These are phyloP conservation scores for Globisporangium apiculatum DNA, from an alignment of 352 stramenopile species.

Conservation along the genomic window DNA sequence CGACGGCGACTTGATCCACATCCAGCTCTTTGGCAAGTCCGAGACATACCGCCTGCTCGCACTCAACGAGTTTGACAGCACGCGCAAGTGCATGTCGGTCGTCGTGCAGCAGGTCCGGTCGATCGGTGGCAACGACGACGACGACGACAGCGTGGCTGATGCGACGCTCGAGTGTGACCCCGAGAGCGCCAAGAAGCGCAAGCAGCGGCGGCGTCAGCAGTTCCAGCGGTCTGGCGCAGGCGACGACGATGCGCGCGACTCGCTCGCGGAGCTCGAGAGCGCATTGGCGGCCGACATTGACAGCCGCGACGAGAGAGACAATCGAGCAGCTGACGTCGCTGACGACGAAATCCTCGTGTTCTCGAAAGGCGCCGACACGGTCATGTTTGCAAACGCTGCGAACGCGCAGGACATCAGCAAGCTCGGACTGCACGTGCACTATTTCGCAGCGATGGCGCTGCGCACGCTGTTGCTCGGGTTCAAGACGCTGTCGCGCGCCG, in stretches of 20 bases:
- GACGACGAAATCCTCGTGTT: slow-evolving; percentile 67
- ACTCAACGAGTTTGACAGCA: slow-evolving; percentile 85
- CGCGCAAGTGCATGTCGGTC: slow-evolving; percentile 82
- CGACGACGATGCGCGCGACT: slow-evolving; percentile 17
- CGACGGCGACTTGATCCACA: slow-evolving; percentile 67
- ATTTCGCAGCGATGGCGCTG: slow-evolving; percentile 84
- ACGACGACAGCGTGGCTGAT: not conserved
- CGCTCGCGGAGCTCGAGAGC: slow-evolving; percentile 21
- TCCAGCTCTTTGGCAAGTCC: slow-evolving; percentile 65
- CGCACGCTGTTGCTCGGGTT: slow-evolving; percentile 82
- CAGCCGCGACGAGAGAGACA: slow-evolving; percentile 9
- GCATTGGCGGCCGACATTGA: slow-evolving; percentile 17
- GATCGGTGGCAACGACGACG: slow-evolving; percentile 5
- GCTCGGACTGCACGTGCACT: slow-evolving; percentile 73
- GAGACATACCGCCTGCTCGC: slow-evolving; percentile 74
- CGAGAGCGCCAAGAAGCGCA: slow-evolving; percentile 4
- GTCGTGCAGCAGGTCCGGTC: slow-evolving; percentile 47
- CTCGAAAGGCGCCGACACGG: slow-evolving; percentile 84
- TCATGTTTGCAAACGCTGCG: slow-evolving; percentile 80
- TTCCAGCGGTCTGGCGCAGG: not conserved
- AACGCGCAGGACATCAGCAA: slow-evolving; percentile 73
- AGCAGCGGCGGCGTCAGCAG: slow-evolving; percentile 4
- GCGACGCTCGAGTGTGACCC: not conserved
- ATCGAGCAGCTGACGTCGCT: not conserved
- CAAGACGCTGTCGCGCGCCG: slow-evolving; percentile 42